phyloP scores from a whole-genome alignment of 2,329 filamentous ascomycete species.

The Colletotrichum zoysiae region DNA sequence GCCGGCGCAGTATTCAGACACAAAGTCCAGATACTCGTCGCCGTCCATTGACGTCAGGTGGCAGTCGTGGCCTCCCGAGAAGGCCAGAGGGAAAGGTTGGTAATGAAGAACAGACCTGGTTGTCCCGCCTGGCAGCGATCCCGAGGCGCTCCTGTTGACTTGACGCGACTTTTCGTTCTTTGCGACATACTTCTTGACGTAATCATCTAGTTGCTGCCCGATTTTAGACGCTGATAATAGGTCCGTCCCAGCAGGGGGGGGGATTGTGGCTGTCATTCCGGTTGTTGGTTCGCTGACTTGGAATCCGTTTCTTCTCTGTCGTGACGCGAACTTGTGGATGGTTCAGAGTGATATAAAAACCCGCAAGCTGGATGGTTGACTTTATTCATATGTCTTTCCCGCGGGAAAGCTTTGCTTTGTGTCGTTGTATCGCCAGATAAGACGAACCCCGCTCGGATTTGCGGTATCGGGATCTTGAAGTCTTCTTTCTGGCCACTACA shows the following conservation, averaged over 20 bases:
- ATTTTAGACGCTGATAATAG: neutral
- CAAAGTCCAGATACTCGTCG: constrained; percentile 68
- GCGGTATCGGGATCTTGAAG: constrained; percentile 25
- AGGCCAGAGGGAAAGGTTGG: constrained; percentile 58
- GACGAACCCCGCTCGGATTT: constrained; percentile 36
- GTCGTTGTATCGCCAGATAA: constrained; percentile 2
- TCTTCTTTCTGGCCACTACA: neutral
- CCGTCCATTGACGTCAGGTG: constrained; percentile 58
- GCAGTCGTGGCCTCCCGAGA: constrained; percentile 53
- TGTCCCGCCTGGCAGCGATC: constrained; percentile 59
- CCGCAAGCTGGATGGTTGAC: neutral
- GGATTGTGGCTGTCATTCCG: neutral
- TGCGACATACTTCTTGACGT: constrained; percentile 18
- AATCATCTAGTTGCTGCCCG: constrained; percentile 9
- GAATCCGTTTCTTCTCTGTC: neutral
- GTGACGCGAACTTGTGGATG: neutral
- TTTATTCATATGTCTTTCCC: neutral
- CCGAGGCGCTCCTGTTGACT: constrained; percentile 55
- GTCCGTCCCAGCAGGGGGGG: neutral
- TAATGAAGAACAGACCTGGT: constrained; percentile 59
- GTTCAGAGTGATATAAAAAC: neutral
- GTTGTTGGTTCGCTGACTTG: neutral
- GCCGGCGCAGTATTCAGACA: constrained; percentile 74
- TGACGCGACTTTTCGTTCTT: constrained; percentile 54
- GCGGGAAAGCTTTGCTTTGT: neutral